phyloP scores from a whole-genome alignment of 441 rosid genomes.

The Gossypium laxum region DNA sequence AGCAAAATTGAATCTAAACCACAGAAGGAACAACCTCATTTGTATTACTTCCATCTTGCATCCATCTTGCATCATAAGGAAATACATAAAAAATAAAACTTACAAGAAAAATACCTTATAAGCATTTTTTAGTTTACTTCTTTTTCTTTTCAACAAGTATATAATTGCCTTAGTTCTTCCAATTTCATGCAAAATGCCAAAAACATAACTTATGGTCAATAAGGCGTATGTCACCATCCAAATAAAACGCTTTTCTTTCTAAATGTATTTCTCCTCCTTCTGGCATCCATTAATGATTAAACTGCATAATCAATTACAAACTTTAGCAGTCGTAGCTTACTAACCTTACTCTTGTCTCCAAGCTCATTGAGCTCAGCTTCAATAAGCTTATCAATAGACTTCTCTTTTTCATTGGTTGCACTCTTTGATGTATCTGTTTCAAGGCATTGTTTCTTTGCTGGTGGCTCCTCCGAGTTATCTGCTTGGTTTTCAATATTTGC shows the following conservation, averaged over 20 bases:
- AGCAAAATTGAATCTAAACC: not conserved
- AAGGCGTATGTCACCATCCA: not conserved
- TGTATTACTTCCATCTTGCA: too few species aligned
- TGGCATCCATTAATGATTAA: not conserved
- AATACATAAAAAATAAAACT: not conserved
- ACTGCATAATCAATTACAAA: not conserved
- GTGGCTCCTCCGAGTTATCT: constrained; percentile 40
- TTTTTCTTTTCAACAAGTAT: not conserved
- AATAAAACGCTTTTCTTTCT: not conserved
- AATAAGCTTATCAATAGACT: constrained; percentile 77
- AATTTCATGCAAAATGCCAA: not conserved
- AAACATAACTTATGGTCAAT: not conserved
- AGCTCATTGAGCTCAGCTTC: constrained; percentile 85
- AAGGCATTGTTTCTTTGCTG: constrained; percentile 50
- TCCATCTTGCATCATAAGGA: not conserved
- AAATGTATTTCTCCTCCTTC: not conserved
- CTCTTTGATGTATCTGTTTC: constrained; percentile 33
- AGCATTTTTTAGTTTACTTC: not conserved
- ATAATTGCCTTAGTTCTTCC: not conserved
- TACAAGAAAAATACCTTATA: not conserved
- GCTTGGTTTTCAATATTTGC: constrained; percentile 24
- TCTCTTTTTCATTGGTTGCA: constrained; percentile 28
- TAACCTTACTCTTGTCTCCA: constrained; percentile 80
- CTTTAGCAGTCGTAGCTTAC: constrained; percentile 9
- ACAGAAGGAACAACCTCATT: not conserved